Percentiles rank a stretch among this genome's conserved stretches.
These are phyloP conservation scores for Tritrichomonas musculus DNA, from an alignment of 208 protist species.

Conservation along the genomic window DNA sequence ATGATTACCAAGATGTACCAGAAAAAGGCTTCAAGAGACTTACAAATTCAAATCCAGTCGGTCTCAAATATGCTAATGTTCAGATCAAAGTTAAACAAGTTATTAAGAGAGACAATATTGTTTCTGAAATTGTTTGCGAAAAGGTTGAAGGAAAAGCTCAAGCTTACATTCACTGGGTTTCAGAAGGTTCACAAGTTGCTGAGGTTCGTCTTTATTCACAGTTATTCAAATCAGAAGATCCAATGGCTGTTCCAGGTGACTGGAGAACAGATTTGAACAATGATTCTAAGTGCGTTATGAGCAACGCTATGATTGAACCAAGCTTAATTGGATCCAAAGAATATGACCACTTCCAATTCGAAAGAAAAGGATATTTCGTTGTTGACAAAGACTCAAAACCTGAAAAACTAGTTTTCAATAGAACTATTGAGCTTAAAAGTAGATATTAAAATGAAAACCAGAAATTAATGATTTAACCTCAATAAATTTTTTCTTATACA, in stretches of 20 bases:
- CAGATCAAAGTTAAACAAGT: slow-evolving; percentile 16
- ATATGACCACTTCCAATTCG: slow-evolving; percentile 69
- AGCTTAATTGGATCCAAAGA: slow-evolving; percentile 38
- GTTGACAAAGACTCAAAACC: slow-evolving; percentile 62
- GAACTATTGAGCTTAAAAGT: slow-evolving; percentile 64
- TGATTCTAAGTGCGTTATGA: slow-evolving; percentile 50
- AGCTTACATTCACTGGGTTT: slow-evolving; percentile 61
- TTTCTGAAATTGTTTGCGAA: neutral
- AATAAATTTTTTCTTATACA: too few relatives aligned
- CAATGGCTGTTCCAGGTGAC: slow-evolving; percentile 39
- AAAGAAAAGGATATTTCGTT: slow-evolving; percentile 74
- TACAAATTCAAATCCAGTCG: neutral
- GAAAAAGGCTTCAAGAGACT: neutral
- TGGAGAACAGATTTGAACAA: slow-evolving; percentile 61
- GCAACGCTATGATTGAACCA: slow-evolving; percentile 50
- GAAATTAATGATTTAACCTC: too few relatives aligned
- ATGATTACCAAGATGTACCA: slow-evolving; percentile 74
- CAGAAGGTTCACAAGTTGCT: neutral
- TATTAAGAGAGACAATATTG: neutral
- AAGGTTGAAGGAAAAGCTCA: neutral
- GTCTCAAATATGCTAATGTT: slow-evolving; percentile 34
- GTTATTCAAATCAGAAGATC: slow-evolving; percentile 59
- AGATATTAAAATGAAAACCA: too few relatives aligned
- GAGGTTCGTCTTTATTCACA: slow-evolving; percentile 64
- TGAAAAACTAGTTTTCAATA: slow-evolving; percentile 70